Evolutionary conservation across 73 alveolate species (phyloP), one percentile per base, ranked within the genome.

Genomic region (Paramecium primaurelia): DNA sequence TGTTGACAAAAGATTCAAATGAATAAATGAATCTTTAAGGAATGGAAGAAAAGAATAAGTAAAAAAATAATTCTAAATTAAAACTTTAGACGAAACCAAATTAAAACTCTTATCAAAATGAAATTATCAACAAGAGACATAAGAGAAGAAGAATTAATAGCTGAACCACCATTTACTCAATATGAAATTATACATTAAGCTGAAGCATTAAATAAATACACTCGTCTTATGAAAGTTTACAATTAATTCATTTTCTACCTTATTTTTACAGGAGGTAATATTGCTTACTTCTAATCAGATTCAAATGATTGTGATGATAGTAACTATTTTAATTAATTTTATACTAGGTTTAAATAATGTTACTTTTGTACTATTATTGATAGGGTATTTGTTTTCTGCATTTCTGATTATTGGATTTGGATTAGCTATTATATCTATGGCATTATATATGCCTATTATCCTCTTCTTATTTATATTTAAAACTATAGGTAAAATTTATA

Each of bases 231-330:
- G 87, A 73, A 38, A 73, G 87, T 73, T 25, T 73, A 73, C 18
- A 73, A 73, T 73, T 73, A 73, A 73, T 73, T 73, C 47, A 73
- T 73, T n/a, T 73, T 37, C 26, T 73, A 73, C 64, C 87, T 73
- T 20, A 73, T 73, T 12, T 73, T 73, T 40, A 73, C 87, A 34
- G 87, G 87, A 73, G 64, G 87, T 6, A 73, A 73, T 14, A 44
- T 73, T 0, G 87, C 87, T 3, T 73, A 73, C 32, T 73, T 73
- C 40, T 40, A 34, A 37, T 73, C 87, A 36, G 87, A 73, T 38
- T 34, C 87, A 16, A 36, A 73, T 73, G 87, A 73, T 73, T 73
- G 87, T 18, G 87, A 73, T 36, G 59, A 73, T 73, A 37, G 87
- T 73, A 73, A 73, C 10, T 54, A 12, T 18, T 54, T 51, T 8